Base-by-base conservation (phyloP, 179 eudicot genomes). In the Beta lomatogona region DNA sequence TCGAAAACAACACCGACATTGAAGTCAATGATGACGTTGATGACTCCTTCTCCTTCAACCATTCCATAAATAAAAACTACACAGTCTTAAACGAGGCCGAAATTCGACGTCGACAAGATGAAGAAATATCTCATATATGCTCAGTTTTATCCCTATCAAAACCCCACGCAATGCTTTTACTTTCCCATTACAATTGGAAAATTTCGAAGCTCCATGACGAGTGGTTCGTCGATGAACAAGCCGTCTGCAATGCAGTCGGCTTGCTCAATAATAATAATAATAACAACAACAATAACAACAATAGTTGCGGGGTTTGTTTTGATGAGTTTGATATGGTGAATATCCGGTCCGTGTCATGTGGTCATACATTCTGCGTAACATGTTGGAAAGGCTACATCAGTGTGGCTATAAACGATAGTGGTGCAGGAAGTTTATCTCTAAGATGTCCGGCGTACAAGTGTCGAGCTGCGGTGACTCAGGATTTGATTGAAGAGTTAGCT, bases 321-420 rank as follows among this genome's bases (percentile, higher is more conserved):
- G 84, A 81, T 2, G 73, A 61, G 9, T 67, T 61, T 3, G 22
- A 65, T 6, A 0, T 6, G 1, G n/a, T 4, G 0, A 2, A 61
- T 16, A 14, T 57, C 0, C 13, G 22, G 0, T 54, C 74, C 0
- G 41, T 52, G 3, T 44, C 52, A 59, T 93, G 95, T 77, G 90
- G 88, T n/a, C 97, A 93, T 71, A 82, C 80, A 4, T 93, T 85
- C 57, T 93, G 97, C 76, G 61, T 25, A 21, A 41, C 78, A 0
- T 93, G 97, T 73, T 92, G 97, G 97, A 85, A 74, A 83, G 87
- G 85, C 71, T 87, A 82, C 60, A 83, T 86, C 6, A 59, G 54
- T 9, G n/a, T 28, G 0, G 7, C 64, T 11, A 41, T 76, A 55
- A 1, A n/a, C 10, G 60, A 71, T 2, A 46, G 83, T 66, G 89